Evolutionary conservation across 2,329 filamentous ascomycete species (phyloP).

Genomic region (Trichoderma lentiforme): DNA sequence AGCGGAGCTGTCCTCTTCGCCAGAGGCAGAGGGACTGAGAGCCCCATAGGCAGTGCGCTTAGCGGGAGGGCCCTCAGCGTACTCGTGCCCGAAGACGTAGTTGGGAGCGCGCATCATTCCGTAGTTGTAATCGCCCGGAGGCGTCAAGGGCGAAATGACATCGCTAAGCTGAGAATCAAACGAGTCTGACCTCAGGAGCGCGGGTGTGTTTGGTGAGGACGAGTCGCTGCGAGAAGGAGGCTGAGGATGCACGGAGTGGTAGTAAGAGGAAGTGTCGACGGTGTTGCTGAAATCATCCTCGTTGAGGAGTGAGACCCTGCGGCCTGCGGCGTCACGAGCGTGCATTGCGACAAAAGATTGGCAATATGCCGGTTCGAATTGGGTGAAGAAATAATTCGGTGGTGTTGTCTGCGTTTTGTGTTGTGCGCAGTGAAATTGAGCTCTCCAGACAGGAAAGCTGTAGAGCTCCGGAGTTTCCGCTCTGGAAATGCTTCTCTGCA

Average conservation of each 20-base stretch:
- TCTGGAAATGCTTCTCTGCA: not conserved
- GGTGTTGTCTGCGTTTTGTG: not conserved
- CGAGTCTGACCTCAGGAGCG: slow-evolving; percentile 58
- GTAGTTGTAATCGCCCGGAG: slow-evolving; percentile 44
- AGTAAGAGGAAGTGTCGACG: slow-evolving; percentile 22
- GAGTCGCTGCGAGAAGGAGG: slow-evolving; percentile 37
- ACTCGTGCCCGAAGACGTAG: slow-evolving; percentile 37
- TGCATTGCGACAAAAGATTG: slow-evolving; percentile 41
- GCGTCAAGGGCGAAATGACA: slow-evolving; percentile 54
- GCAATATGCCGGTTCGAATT: not conserved
- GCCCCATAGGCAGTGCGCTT: slow-evolving; percentile 44
- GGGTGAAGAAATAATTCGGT: not conserved
- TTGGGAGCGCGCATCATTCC: slow-evolving; percentile 34
- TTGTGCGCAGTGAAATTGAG: not conserved
- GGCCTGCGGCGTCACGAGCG: slow-evolving; percentile 53
- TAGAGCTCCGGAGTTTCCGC: not conserved
- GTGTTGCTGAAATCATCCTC: slow-evolving; percentile 51
- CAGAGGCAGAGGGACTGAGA: slow-evolving; percentile 46
- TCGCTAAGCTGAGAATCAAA: slow-evolving; percentile 60
- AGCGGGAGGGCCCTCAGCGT: slow-evolving; percentile 32
- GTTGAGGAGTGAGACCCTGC: slow-evolving; percentile 58
- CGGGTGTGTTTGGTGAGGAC: slow-evolving; percentile 51
- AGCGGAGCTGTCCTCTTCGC: slow-evolving; percentile 49
- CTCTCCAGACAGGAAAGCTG: not conserved
- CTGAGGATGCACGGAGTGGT: slow-evolving; percentile 20